Conservation (phyloP, 2,329 filamentous ascomycete species). For the Nemania diffusa region DNA sequence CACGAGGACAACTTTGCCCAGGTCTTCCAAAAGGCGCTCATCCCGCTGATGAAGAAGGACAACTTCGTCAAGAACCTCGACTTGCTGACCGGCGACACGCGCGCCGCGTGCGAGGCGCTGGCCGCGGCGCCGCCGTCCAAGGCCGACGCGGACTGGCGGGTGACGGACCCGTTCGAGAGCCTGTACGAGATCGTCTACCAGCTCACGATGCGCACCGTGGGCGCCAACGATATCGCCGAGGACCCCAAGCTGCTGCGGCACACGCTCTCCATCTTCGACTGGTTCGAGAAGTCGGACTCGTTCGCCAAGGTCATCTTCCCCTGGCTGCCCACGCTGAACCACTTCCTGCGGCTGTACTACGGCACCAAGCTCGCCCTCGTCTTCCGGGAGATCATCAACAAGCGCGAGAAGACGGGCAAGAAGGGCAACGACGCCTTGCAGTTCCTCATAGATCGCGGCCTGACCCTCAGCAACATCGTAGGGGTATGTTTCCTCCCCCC, state of each 20-base stretch:
- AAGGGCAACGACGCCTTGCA: conserved; percentile 63
- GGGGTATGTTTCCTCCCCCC: conserved; percentile 47
- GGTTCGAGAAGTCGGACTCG: conserved; percentile 57
- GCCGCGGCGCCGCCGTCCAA: conserved; percentile 36
- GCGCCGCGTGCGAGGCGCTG: conserved; percentile 53
- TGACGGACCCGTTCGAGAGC: conserved; percentile 64
- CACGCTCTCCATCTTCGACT: conserved; percentile 58
- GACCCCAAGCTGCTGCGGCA: conserved; percentile 54
- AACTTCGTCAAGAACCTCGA: conserved; percentile 54
- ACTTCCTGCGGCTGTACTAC: conserved; percentile 56
- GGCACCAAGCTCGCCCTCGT: conserved; percentile 61
- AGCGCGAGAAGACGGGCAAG: conserved; percentile 55
- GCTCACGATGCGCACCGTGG: conserved; percentile 67
- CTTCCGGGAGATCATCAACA: conserved; percentile 59
- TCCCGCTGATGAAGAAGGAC: conserved; percentile 53
- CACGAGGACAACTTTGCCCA: conserved; percentile 40
- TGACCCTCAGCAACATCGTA: conserved; percentile 56
- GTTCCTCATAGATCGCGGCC: conserved; percentile 62
- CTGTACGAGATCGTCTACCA: conserved; percentile 64
- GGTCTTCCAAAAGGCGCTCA: conserved; percentile 48
- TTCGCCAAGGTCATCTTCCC: conserved; percentile 63
- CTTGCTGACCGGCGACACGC: conserved; percentile 56
- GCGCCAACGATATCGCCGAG: conserved; percentile 63
- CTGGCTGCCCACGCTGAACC: conserved; percentile 58
- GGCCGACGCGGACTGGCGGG: conserved; percentile 42